Evolutionary conservation across 2,329 filamentous ascomycete genomes (phyloP), one percentile per base, ranked within the genome.

Genomic region (Phyllosticta citriasiana): DNA sequence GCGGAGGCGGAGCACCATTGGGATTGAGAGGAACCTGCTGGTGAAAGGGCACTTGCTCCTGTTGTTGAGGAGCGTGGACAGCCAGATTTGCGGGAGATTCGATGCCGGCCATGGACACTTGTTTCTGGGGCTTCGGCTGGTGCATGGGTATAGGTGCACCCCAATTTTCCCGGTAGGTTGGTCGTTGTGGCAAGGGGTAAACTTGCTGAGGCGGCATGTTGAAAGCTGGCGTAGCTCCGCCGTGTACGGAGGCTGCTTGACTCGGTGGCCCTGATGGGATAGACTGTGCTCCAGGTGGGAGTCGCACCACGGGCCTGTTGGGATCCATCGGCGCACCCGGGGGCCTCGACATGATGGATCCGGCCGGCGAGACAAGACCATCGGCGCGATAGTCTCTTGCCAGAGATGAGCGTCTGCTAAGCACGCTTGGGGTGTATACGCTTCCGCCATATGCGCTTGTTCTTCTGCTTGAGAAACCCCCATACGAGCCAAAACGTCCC

Each of bases 81-180:
- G 79, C 78, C 75, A 85, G 77, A 66, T 80, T 80, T 4, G 84
- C 85, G 3, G 92, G 91, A 7, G 89, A 89, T 73, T 97, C 94
- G 67, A 97, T 96, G 68, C 91, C 91, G 62, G 91, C 89, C 62
- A 97, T 86, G 9, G 92, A 97, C 33, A 97, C 90, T 5, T 91
- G 82, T 79, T 97, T 97, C 73, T 97, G 92, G 8, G 94, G 93
- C 58, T 90, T 88, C 62, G 94, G 94, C 72, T 97, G 94, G 72
- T 97, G 90, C 86, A 97, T 96, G 0, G 91, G 83, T 19, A 86
- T 81, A 52, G 81, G 80, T 19, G 77, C 78, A 53, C 81, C 80
- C 67, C 83, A 84, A 66, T 82, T 84, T 70, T 86, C 84, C 57
- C 81, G 80, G 71, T 79, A 84, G 0, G 79, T 73, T 8, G 82